Evolutionary conservation across 345 rosid genomes (phyloP).

Genomic region (Populus nigra): DNA sequence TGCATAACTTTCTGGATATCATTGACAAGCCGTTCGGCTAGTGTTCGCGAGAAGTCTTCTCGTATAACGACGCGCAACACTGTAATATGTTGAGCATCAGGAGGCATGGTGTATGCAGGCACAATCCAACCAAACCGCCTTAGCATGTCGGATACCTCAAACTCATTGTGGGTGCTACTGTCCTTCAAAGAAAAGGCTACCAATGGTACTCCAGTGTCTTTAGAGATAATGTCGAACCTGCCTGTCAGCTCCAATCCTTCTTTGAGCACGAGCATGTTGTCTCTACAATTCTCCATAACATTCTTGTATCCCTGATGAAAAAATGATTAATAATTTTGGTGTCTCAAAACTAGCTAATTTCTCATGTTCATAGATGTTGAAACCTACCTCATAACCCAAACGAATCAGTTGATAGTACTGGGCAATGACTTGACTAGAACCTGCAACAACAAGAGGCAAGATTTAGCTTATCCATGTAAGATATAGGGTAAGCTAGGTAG

Average conservation of each 20-base stretch:
- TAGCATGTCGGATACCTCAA: constrained; percentile 16
- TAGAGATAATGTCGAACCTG: constrained; percentile 14
- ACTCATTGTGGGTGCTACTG: constrained; percentile 9
- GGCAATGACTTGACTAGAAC: constrained; percentile 30
- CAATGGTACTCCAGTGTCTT: constrained; percentile 23
- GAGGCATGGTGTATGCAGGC: constrained; percentile 28
- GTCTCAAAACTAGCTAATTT: neutral
- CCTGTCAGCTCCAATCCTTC: constrained; percentile 24
- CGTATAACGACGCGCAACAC: constrained; percentile 25
- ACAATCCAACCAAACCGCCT: constrained; percentile 25
- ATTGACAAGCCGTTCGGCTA: constrained; percentile 9
- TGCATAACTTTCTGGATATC: constrained; percentile 12
- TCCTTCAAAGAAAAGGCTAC: constrained; percentile 30
- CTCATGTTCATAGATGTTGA: too few relatives aligned
- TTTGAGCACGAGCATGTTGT: constrained; percentile 18
- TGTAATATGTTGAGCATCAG: constrained; percentile 22
- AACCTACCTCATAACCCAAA: constrained; percentile 17
- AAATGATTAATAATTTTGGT: neutral
- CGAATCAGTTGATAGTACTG: constrained; percentile 26
- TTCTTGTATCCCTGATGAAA: constrained; percentile 18
- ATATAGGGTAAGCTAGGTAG: neutral
- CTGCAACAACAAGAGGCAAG: neutral
- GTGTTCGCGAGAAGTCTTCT: constrained; percentile 22
- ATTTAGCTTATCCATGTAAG: neutral
- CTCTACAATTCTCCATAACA: constrained; percentile 24